Base-by-base conservation (phyloP, 2,329 filamentous ascomycete species). In the Podosphaera aphanis region DNA sequence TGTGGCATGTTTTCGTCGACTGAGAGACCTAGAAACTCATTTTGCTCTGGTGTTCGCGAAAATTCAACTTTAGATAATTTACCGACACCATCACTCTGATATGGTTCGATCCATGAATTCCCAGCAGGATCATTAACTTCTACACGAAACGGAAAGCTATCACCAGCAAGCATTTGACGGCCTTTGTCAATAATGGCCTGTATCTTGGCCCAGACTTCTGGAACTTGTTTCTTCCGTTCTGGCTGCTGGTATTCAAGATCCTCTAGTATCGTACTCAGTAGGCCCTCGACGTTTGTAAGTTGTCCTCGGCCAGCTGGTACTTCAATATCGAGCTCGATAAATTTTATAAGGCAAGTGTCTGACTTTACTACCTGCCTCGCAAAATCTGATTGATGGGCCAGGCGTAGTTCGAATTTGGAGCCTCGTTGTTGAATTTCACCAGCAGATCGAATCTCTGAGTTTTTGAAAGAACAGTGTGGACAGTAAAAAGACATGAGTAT, bases 401-500 rank as follows among this genome's bases (percentile, higher is more conserved):
- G 69, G 44, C 79, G 80, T 46, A 95, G 71, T 47, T 84, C 79
- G 64, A 88, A 93, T 60, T 80, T 83, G 18, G 75, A 70, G 46
- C 90, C 90, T 57, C 83, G 83, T 55, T 85, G 79, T 64, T 95
- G 90, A 50, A 95, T 88, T 55, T 85, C 75, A 50, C 85, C 85
- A 23, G 90, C 90, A 7, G 86, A 77, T 60, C 94, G 88, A 55
- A 98, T 81, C 56, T 94, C 88, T 62, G 86, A 86, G 67, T 95
- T 93, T 53, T 80, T 76, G 64, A 88, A 79, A 59, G 77, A 68
- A 66, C 90, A 98, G 63, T 94, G 75, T 5, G 83, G 77, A 68
- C 90, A 98, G 53, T 74, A 73, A 63, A 98, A 98, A 50, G 88
- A 95, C 78, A 94, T 93, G 62, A 98, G 74, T 57, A 98, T 84